Evolutionary conservation across 129 eudicot species (phyloP).

Genomic region (Silybum marianum): DNA sequence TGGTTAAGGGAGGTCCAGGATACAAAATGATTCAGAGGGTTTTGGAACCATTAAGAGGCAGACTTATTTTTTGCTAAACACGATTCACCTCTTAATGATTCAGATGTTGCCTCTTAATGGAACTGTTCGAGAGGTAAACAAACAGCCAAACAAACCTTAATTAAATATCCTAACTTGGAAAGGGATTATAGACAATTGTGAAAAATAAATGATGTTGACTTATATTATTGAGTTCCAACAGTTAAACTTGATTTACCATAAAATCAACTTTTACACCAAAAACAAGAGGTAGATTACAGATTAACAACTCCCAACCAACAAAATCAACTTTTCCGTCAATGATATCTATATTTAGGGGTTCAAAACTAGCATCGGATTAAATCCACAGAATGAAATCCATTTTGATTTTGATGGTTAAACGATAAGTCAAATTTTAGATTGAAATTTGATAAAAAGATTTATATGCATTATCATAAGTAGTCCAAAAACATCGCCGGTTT

Average conservation of each 20-base stretch:
- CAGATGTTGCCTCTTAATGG: too few relatives aligned
- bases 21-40: too few relatives aligned
- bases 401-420: not conserved
- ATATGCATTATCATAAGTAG: not conserved
- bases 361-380: not conserved
- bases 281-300: not conserved
- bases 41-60: too few relatives aligned
- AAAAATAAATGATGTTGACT: not conserved
- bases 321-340: not conserved
- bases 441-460: not conserved
- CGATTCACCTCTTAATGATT: too few relatives aligned
- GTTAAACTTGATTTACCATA: not conserved
- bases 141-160: not conserved
- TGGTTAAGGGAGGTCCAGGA: too few relatives aligned
- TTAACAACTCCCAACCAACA: not conserved
- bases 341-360: not conserved
- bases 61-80: too few relatives aligned
- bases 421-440: not conserved
- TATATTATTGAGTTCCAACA: not conserved
- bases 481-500: not conserved
- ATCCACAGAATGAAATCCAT: not conserved
- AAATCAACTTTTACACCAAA: not conserved
- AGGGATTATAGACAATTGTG: not conserved
- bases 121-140: too few relatives aligned
- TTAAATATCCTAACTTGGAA: not conserved